These are phyloP conservation scores for Talaromyces atroroseus DNA, from an alignment of 2,329 filamentous ascomycete genomes.

Conservation along the genomic window DNA sequence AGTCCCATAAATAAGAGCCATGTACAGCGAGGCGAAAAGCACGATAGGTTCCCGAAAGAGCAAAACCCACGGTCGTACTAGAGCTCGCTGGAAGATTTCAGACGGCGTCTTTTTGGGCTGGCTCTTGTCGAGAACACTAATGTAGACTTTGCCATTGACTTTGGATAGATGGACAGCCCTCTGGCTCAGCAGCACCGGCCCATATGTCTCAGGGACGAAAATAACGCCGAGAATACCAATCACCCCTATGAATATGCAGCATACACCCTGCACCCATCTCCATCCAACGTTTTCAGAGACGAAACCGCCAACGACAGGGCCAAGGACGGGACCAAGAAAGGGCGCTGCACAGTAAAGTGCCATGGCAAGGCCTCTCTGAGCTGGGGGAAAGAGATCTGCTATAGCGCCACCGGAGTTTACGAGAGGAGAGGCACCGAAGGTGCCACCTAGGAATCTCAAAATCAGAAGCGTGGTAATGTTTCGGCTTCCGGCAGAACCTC, in stretches of 20 bases:
- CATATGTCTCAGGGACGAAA: conserved; percentile 43
- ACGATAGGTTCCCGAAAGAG: conserved; percentile 45
- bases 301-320: conserved; percentile 50
- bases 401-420: conserved; percentile 45
- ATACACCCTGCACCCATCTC: conserved; percentile 42
- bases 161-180: conserved; percentile 41
- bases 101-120: conserved; percentile 33
- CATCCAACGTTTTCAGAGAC: conserved; percentile 41
- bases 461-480: conserved; percentile 55
- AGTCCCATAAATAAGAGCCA: conserved; percentile 43
- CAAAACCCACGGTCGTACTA: conserved; percentile 41
- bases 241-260: conserved; percentile 39
- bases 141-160: conserved; percentile 40
- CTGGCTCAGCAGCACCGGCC: conserved; percentile 43
- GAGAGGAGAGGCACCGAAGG: conserved; percentile 40
- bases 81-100: conserved; percentile 37
- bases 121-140: conserved; percentile 27
- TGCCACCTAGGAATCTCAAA: conserved; percentile 52
- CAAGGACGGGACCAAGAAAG: conserved; percentile 45
- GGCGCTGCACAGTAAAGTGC: conserved; percentile 39
- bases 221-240: conserved; percentile 39
- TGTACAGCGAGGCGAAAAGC: conserved; percentile 39
- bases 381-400: conserved; percentile 42
- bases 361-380: conserved; percentile 38
- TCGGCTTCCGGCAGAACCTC: conserved; percentile 50